A percentile compares a stretch with the other conserved stretches of the same genome.
Conservation (phyloP, 495 filamentous ascomycete genomes). For the Trichocladium uniseriatum region DNA sequence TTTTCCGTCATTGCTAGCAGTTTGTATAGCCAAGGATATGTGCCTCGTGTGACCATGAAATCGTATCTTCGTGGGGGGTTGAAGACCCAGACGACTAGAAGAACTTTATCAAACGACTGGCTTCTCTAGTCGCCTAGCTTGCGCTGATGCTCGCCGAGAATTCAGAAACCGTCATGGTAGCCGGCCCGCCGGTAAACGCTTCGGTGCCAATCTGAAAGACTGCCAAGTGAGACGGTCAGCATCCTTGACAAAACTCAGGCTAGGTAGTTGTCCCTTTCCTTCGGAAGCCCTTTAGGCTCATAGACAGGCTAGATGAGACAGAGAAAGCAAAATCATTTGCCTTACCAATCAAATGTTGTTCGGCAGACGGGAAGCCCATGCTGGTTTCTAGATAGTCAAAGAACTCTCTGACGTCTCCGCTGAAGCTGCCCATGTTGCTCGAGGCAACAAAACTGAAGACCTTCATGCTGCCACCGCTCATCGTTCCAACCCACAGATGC, state of each 20-base stretch:
- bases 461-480: slow-evolving; percentile 1
- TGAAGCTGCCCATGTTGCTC: neutral
- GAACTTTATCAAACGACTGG: too few relatives aligned
- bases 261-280: too few relatives aligned
- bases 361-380: neutral
- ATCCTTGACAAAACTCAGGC: too few relatives aligned
- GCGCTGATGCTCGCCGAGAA: neutral
- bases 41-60: too few relatives aligned
- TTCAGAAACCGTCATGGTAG: neutral
- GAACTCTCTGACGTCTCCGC: neutral
- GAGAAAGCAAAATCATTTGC: too few relatives aligned
- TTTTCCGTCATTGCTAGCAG: too few relatives aligned
- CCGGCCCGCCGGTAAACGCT: neutral
- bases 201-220: neutral
- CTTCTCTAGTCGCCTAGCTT: too few relatives aligned
- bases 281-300: too few relatives aligned
- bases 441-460: slow-evolving; percentile 3
- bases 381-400: neutral
- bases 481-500: slow-evolving; percentile 26
- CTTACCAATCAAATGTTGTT: slow-evolving; percentile 1
- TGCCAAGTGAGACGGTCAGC: neutral
- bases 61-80: too few relatives aligned
- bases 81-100: too few relatives aligned
- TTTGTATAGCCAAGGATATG: too few relatives aligned
- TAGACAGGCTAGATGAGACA: too few relatives aligned